Base-by-base conservation (phyloP, 139 green algal genomes). In the Closterium sp. region DNA sequence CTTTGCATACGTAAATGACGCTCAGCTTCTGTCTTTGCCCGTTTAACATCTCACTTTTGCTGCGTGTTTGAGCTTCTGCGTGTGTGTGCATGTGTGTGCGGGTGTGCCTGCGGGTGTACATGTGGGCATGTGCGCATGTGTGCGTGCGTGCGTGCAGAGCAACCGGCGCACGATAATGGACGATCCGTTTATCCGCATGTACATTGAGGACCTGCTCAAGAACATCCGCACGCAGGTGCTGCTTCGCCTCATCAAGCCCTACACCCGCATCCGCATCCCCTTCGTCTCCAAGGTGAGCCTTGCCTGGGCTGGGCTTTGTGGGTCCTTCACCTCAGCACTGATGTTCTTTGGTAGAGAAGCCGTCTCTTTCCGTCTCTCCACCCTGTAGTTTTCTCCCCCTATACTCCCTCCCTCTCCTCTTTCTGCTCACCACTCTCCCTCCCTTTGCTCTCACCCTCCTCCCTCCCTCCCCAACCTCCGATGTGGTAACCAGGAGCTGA, bases 211-310 rank as follows among this genome's bases (percentile, higher is more conserved):
- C 93, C 95, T 99, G 91, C 96, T 99, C 28, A 96, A 95, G 50
- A 99, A 99, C 92, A 97, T 99, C 90, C 95, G 98, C 42, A 99
- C 97, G 32, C 97, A 98, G 96, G 97, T 98, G 89, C 96, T 99
- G 89, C 96, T 98, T 42, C 97, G 97, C 93, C 94, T 98, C 31
- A 97, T 99, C 34, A 95, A 97, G 95, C 97, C 98, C 27, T 99
- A 99, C 97, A 98, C 97, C 13, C 95, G 97, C 70, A 97, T 99
- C 70, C 96, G 97, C 85, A 96, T 99, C 86, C 95, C 96, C 73
- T 98, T 98, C 95, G 96, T 99, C 50, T 97, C 96, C 70, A 92
- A 94, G 92, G 93, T 95, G 22, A 86, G 91, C 24, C 62, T 79
- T 24, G 17, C 17, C 19, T 79, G n/a, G n/a, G n/a, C n/a, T n/a